Evolutionary conservation across 2,329 filamentous ascomycete genomes (phyloP), one percentile per base, ranked within the genome.

Genomic region (Trichophaea hybrida): DNA sequence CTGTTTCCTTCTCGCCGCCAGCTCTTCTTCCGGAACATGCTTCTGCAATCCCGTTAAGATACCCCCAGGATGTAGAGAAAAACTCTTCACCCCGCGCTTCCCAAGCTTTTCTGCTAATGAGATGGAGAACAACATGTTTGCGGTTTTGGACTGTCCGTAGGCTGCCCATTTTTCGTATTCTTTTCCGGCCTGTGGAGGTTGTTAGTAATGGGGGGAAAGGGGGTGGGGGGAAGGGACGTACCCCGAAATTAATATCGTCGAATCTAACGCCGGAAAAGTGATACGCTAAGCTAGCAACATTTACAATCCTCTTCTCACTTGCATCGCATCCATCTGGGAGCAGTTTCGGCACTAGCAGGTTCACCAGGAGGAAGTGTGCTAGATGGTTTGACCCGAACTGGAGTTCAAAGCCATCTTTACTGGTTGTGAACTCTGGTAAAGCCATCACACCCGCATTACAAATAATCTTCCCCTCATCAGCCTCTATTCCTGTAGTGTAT

Each of bases 111-210:
- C 63, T 10, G 75, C 73, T 10, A 77, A 69, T 10, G 69, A 71
- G 32, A 73, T 59, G 0, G 70, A 73, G 60, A 77, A 76, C 50
- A 77, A 66, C 8, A 78, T 74, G 57, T 78, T 77, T 1, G 76
- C 76, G 34, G 76, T 76, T 68, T 80, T 80, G 65, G 75, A 76
- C 64, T 77, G 76, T 1, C 72, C 73, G 61, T 80, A 80, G 2
- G 75, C 75, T 1, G 70, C 65, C 70, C 75, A 76, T 1, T 64
- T 64, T 0, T 69, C 66, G 57, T 74, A 74, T 3, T 72, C 72
- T 52, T 73, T 71, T 0, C 68, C 64, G 64, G 60, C 61, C 62
- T 64, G 51, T 15, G n/a, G 17, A 13, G 31, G 34, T 12, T 3
- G 24, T 49, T 56, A 56, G 38, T n/a, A 6, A 8, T 43, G 8